phyloP scores from a whole-genome alignment of 345 rosid species.

The Corchorus olitorius region DNA sequence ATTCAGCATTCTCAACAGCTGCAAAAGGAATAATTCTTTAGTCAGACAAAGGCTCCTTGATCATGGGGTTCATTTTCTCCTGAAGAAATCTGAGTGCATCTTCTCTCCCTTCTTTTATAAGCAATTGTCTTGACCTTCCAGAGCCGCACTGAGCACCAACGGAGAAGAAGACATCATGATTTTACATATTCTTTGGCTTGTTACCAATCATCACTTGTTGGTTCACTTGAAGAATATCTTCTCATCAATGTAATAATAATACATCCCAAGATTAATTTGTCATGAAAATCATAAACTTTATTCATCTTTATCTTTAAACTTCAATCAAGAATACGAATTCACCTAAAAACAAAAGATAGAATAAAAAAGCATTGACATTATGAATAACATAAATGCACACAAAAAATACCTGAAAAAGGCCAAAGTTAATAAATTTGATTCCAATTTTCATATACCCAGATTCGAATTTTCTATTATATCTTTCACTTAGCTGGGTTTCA shows the following conservation, averaged over 20 bases:
- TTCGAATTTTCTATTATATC: too few relatives aligned
- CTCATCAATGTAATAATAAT: conserved; percentile 20
- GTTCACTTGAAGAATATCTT: conserved; percentile 40
- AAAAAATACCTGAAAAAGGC: not conserved
- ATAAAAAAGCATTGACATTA: not conserved
- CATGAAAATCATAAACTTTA: conserved; percentile 16
- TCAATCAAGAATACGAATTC: conserved; percentile 2
- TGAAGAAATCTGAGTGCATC: conserved; percentile 87
- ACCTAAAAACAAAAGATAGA: conserved; percentile 21
- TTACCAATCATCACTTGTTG: conserved; percentile 41
- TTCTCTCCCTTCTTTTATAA: conserved; percentile 79
- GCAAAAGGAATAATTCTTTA: conserved; percentile 24
- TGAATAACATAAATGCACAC: not conserved
- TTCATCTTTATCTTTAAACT: conserved; percentile 11
- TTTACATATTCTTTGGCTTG: conserved; percentile 49
- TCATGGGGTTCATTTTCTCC: conserved; percentile 66
- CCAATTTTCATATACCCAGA: too few relatives aligned
- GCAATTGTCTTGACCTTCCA: conserved; percentile 75
- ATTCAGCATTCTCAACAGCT: not conserved
- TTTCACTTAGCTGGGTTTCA: too few relatives aligned
- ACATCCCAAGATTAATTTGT: conserved; percentile 30
- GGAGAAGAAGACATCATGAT: conserved; percentile 69
- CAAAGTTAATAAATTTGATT: too few relatives aligned
- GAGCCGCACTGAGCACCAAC: conserved; percentile 62
- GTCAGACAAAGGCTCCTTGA: conserved; percentile 84